These are phyloP conservation scores for Balansia obtecta DNA, from an alignment of 2,329 filamentous ascomycete genomes.

Conservation along the genomic window DNA sequence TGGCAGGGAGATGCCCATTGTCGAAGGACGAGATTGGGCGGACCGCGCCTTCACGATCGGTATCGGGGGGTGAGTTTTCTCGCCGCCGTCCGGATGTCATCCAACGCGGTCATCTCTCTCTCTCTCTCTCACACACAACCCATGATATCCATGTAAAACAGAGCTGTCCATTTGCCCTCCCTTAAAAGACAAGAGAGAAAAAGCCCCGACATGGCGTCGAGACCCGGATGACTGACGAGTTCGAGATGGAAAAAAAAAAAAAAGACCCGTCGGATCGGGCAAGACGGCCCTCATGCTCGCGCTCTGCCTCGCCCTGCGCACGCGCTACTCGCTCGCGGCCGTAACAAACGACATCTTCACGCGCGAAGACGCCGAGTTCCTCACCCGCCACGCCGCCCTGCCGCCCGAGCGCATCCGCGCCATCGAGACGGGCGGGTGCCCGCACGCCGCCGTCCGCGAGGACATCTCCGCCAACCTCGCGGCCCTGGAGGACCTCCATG, in stretches of 20 bases:
- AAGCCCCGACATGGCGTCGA: no score
- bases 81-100: no score
- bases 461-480: conserved; percentile 92
- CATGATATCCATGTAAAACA: no score
- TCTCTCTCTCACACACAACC: no score
- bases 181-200: no score
- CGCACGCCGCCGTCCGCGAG: conserved; percentile 92
- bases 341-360: conserved; percentile 99
- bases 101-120: no score
- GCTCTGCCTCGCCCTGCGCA: conserved; percentile 73
- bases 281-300: conserved; percentile 96
- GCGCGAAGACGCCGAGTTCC: conserved; percentile 93
- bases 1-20: conserved; percentile 84
- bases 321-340: conserved; percentile 74
- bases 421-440: conserved; percentile 95
- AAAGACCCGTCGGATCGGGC: conserved; percentile 84
- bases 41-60: conserved; percentile 90
- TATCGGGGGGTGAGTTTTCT: conserved; percentile 71
- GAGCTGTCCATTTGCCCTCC: no score
- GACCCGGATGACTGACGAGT: neutral
- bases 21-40: conserved; percentile 76
- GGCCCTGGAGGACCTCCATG: conserved; percentile 79
- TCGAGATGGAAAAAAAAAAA: no score
- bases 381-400: conserved; percentile 75
- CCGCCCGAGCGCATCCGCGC: conserved; percentile 76